Evolutionary conservation across 2,329 filamentous ascomycete species (phyloP), one percentile per base, ranked within the genome.

Genomic region (Pestalotiopsis sp.): DNA sequence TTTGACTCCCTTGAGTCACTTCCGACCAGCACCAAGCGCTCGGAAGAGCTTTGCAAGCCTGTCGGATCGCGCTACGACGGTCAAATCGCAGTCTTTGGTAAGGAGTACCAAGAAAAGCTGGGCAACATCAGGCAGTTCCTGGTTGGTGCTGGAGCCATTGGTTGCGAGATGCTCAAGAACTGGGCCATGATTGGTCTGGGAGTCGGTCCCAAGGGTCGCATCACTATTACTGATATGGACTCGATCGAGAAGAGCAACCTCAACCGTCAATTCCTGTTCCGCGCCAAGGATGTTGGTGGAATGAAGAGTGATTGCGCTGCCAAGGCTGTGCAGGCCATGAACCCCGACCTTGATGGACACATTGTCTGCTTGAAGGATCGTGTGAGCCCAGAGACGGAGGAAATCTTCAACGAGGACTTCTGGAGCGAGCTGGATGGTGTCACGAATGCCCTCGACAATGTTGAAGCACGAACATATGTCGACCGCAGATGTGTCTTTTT

Each of bases 121-220:
- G 89, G 92, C 70, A 97, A 98, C 76, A 82, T 96, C 70, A 96
- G 91, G 77, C 90, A 98, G 76, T 99, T 99, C 85, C 86, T 99
- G 67, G 96, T 99, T 68, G 96, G 96, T 74, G 94, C 96, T 61
- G 96, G 96, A 75, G 96, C 97, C 72, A 99, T 99, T 79, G 96
- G 96, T 60, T 99, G 96, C 78, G 96, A 99, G 79, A 99, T 98
- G 92, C 85, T 99, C 74, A 99, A 99, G 89, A 98, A 98, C 81
- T 99, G 96, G 95, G 95, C 97, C 45, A 97, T 99, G 95, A 97
- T 98, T 80, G 96, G 96, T 73, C 86, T 99, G 38, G 95, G 92
- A 59, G 93, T 93, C 60, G 96, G 96, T 4, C 93, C 94, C 3
- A 89, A 94, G 63, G 96, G 96, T 75, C 92, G 92, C 80, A 97